Evolutionary conservation across 2,329 filamentous ascomycete species (phyloP), one percentile per base, ranked within the genome.

Genomic region (Xylariaceae sp.): DNA sequence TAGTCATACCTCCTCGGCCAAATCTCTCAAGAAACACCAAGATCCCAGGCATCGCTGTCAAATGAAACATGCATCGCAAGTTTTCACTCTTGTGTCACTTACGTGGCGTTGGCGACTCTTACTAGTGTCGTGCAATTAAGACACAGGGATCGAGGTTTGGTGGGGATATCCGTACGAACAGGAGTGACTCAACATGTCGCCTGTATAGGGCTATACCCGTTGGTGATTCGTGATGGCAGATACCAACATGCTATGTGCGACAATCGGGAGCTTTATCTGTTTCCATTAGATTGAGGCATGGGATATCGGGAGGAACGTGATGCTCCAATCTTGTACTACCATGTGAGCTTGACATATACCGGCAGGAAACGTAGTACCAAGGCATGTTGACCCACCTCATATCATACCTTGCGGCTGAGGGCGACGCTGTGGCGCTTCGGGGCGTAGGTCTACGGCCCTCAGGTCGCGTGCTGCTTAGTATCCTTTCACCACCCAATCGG

Each of bases 121-220:
- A 44, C 37, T 44, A 37, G 44, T 29, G 31, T 37, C 41, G 26
- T 21, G 21, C 23, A 29, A 24, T 28, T 26, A 21, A 49, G 33
- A 16, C 9, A 21, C 45, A 47, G 39, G 53, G 28, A 41, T 53
- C 39, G 50, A 54, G 39, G 23, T 37, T 31, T 23, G 36, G 53
- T 62, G 57, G 60, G 60, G 60, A 62, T 53, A 53, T 60, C 60
- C 60, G 60, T 37, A 34, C 24, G 6, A 6, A 48, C 16, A 34
- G 9, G 29, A 41, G 7, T 53, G 24, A 31, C 37, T 36, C 47
- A 29, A 29, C 34, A 48, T 52, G 49, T 41, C 48, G 17, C 29
- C 34, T 26, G 23, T 21, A 34, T 34, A 56, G 39, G 36, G 24
- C 33, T 39, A 36, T 14, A 34, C 48, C 26, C 44, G 12, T 14